phyloP scores from a whole-genome alignment of 495 filamentous ascomycete species.

The Terfezia claveryi region DNA sequence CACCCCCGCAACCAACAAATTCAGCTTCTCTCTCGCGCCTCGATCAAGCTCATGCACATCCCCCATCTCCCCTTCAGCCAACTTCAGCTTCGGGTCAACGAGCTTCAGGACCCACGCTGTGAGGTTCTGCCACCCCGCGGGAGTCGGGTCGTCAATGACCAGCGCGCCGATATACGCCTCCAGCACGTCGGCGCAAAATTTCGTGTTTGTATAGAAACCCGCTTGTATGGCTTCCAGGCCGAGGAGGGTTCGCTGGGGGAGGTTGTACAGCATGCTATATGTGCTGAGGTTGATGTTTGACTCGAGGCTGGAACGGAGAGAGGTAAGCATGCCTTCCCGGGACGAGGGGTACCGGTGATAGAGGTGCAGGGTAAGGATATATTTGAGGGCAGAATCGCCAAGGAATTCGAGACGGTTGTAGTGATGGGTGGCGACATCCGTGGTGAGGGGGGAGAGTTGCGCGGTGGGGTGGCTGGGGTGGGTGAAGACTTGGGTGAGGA shows the following conservation, averaged over 20 bases:
- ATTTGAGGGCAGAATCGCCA: conserved; percentile 39
- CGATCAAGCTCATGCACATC: conserved; percentile 8
- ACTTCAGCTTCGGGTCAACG: conserved; percentile 14
- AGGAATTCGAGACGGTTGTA: conserved; percentile 37
- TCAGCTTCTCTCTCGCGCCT: conserved; percentile 16
- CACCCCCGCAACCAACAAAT: conserved; percentile 6
- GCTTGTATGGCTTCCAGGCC: conserved; percentile 1
- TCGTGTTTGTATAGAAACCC: conserved; percentile 1
- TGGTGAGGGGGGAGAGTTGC: conserved; percentile 6
- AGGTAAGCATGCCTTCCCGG: conserved; percentile 15
- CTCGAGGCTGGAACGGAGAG: conserved; percentile 18
- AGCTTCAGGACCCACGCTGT: conserved; percentile 10
- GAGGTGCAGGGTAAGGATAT: conserved; percentile 32
- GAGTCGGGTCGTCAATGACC: conserved; percentile 8
- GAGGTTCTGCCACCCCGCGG: conserved; percentile 4
- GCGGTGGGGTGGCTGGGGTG: conserved; percentile 16
- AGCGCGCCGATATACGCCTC: conserved; percentile 19
- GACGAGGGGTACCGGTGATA: conserved; percentile 20
- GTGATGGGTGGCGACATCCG: conserved; percentile 10
- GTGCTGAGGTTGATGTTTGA: conserved; percentile 13
- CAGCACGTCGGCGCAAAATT: conserved; percentile 17
- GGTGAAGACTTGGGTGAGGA: conserved; percentile 15
- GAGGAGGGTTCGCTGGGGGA: conserved; percentile 8
- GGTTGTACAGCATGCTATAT: conserved; percentile 13
- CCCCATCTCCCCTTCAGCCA: conserved; percentile 7